phyloP scores from a whole-genome alignment of 2,329 filamentous ascomycete genomes.

The Tolypocladium nubicola region DNA sequence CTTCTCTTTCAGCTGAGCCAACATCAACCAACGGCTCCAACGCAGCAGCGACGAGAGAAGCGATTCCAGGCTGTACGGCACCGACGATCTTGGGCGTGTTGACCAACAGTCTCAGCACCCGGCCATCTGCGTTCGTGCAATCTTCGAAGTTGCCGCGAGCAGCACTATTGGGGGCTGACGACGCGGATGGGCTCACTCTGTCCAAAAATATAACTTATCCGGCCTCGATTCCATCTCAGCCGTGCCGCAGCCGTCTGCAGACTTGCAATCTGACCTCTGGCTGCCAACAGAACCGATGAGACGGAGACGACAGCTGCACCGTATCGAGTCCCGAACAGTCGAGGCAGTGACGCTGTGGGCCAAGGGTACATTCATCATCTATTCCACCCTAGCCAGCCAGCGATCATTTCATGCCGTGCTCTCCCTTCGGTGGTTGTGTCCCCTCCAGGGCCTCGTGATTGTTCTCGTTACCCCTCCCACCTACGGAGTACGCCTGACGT shows the following conservation, averaged over 20 bases:
- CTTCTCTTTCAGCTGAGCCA: background rate
- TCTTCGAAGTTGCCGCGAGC: background rate
- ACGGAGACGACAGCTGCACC: background rate
- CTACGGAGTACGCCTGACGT: background rate
- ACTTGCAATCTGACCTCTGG: background rate
- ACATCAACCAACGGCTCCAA: background rate
- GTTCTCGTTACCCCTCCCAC: background rate
- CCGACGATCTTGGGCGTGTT: background rate
- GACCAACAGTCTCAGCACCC: background rate
- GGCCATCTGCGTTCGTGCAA: background rate
- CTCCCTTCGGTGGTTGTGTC: background rate
- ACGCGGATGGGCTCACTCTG: background rate
- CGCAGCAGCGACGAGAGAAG: background rate
- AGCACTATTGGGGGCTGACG: background rate
- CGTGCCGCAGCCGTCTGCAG: background rate
- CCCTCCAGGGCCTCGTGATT: background rate
- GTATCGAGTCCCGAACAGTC: background rate
- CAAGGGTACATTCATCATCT: background rate
- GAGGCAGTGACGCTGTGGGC: background rate
- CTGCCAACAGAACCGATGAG: background rate
- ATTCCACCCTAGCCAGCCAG: background rate
- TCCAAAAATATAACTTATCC: no score
- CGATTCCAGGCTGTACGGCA: background rate
- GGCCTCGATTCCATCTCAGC: background rate
- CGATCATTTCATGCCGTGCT: background rate